phyloP scores from a whole-genome alignment of 768 basidiomycete genomes.

The Amanita rubescens region DNA sequence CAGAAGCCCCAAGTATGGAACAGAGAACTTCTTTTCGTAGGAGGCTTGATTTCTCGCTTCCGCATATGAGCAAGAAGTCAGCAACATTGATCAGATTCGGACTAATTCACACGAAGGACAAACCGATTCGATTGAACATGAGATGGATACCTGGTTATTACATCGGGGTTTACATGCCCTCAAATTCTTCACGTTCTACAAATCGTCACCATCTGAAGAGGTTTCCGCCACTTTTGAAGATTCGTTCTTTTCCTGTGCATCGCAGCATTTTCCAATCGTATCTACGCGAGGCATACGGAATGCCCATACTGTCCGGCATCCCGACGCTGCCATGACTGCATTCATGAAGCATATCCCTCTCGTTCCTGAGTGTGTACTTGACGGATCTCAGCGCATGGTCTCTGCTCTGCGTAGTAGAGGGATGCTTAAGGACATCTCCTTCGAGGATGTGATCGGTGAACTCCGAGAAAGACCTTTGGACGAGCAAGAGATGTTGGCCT shows the following conservation, averaged over 20 bases:
- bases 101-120: slow-evolving; percentile 31
- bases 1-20: slow-evolving; percentile 66
- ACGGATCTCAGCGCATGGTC: slow-evolving; percentile 53
- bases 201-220: slow-evolving; percentile 79
- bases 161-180: slow-evolving; percentile 69
- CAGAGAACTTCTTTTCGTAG: slow-evolving; percentile 76
- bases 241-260: slow-evolving; percentile 69
- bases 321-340: slow-evolving; percentile 56
- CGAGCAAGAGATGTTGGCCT: slow-evolving; percentile 70
- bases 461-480: slow-evolving; percentile 61
- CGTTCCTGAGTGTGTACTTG: slow-evolving; percentile 53
- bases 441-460: slow-evolving; percentile 78
- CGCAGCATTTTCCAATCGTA: slow-evolving; percentile 56
- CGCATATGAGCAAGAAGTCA: slow-evolving; percentile 81
- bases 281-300: slow-evolving; percentile 67
- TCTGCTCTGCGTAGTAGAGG: slow-evolving; percentile 50
- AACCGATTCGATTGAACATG: slow-evolving; percentile 26
- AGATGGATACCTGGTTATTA: slow-evolving; percentile 44
- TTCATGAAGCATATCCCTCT: slow-evolving; percentile 79
- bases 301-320: slow-evolving; percentile 63
- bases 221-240: slow-evolving; percentile 66
- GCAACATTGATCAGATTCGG: slow-evolving; percentile 54
- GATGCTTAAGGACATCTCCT: slow-evolving; percentile 67
- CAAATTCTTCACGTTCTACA: slow-evolving; percentile 84
- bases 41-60: slow-evolving; percentile 75